Percentiles rank a stretch among this genome's conserved stretches.
phyloP scores from a whole-genome alignment of 2,329 filamentous ascomycete species.

The Cercospora zeina region DNA sequence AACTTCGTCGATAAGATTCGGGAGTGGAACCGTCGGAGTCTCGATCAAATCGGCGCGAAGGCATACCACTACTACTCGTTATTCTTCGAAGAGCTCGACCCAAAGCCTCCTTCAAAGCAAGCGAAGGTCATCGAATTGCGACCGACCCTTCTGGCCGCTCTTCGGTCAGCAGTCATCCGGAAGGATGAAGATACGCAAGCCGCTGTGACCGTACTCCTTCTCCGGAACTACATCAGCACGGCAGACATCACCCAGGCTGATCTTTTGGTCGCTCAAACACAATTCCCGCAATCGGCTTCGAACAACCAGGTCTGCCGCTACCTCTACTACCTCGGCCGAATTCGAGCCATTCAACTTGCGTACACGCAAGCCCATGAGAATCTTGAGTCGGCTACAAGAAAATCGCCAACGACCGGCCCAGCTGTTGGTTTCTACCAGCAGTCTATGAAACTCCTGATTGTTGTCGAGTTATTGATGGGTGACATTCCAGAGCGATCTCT shows the following conservation, averaged over 20 bases:
- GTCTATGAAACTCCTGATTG: constrained; percentile 91
- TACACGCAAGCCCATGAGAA: constrained; percentile 98
- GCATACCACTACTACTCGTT: constrained; percentile 98
- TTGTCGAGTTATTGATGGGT: constrained; percentile 96
- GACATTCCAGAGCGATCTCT: constrained; percentile 94
- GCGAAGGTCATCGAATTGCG: constrained; percentile 85
- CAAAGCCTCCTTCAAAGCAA: constrained; percentile 82
- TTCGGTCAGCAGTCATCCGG: constrained; percentile 91
- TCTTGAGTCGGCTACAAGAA: constrained; percentile 87
- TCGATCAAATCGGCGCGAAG: constrained; percentile 90
- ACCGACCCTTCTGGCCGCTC: constrained; percentile 78
- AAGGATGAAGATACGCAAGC: constrained; percentile 98
- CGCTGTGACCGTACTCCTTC: constrained; percentile 87
- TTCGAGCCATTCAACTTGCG: constrained; percentile 90
- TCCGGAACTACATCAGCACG: constrained; percentile 93
- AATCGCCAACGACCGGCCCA: constrained; percentile 85
- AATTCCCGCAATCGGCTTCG: constrained; percentile 88
- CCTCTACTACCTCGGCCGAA: constrained; percentile 94
- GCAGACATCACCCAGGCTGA: constrained; percentile 97
- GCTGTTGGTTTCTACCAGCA: constrained; percentile 95
- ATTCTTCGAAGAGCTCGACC: constrained; percentile 88
- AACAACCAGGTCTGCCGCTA: constrained; percentile 98
- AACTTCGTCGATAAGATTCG: constrained; percentile 82
- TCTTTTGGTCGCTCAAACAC: constrained; percentile 89
- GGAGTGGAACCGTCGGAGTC: constrained; percentile 83